Conservation (phyloP, 139 green algal species). For the Chlorella sp. region DNA sequence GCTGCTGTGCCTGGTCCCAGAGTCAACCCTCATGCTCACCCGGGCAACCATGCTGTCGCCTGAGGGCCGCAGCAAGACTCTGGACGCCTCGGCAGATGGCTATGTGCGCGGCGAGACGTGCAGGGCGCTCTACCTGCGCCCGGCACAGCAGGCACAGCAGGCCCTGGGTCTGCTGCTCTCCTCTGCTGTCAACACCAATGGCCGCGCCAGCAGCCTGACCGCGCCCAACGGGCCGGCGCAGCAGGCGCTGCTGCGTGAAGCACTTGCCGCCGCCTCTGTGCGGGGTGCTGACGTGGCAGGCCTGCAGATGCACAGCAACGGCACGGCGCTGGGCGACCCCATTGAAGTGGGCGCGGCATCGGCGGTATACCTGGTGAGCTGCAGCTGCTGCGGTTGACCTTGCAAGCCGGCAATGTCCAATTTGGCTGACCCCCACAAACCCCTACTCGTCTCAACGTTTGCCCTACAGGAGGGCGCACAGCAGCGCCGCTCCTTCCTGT, state of each 20-base stretch:
- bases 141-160: background rate
- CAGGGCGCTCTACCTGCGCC: conserved; percentile 18
- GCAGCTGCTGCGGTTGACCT: background rate
- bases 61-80: conserved; percentile 87
- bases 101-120: conserved; percentile 82
- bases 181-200: conserved; percentile 91
- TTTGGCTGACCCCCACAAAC: background rate
- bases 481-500: conserved; percentile 43
- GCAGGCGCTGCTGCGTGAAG: conserved; percentile 43
- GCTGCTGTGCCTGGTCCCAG: conserved; percentile 44
- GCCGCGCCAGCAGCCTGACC: conserved; percentile 85
- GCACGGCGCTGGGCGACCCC: conserved; percentile 85
- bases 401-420: background rate
- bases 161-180: conserved; percentile 53
- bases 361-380: conserved; percentile 60
- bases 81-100: conserved; percentile 85
- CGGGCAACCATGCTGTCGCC: conserved; percentile 70
- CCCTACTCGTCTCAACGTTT: background rate
- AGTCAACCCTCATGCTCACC: conserved; percentile 52
- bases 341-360: conserved; percentile 65
- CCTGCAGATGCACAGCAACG: conserved; percentile 76
- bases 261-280: conserved; percentile 4
- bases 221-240: conserved; percentile 89
- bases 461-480: conserved; percentile 44
- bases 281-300: conserved; percentile 38